phyloP scores from a whole-genome alignment of 345 rosid species.

The Eucalyptus urophylla region DNA sequence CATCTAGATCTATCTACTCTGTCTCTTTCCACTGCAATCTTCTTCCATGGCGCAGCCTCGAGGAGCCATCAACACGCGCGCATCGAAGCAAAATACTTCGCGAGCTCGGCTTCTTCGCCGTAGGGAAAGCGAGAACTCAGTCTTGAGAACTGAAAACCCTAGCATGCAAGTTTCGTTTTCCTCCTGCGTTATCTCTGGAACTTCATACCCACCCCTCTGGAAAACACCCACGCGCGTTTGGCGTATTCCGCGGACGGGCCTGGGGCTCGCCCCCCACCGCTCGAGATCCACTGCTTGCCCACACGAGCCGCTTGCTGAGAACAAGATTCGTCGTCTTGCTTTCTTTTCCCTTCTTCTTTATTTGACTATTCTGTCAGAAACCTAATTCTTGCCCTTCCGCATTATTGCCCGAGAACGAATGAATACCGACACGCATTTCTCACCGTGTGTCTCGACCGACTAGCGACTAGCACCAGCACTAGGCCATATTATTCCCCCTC shows the following conservation, averaged over 20 bases:
- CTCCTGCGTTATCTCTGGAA: not conserved
- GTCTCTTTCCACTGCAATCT: not conserved
- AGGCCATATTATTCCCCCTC: not conserved
- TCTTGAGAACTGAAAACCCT: not conserved
- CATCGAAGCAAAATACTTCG: not conserved
- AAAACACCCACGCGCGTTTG: not conserved
- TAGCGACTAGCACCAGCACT: not conserved
- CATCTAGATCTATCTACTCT: not conserved
- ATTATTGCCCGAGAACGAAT: not conserved
- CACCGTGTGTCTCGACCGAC: not conserved
- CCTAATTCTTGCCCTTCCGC: not conserved
- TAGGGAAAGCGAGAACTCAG: not conserved
- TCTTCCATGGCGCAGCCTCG: not conserved
- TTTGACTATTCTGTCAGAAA: not conserved
- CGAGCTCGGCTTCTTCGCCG: not conserved
- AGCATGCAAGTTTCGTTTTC: not conserved
- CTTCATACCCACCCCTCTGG: not conserved
- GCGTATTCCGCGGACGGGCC: not conserved
- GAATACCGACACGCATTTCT: not conserved
- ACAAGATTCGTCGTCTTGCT: not conserved
- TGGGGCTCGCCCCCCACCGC: not conserved
- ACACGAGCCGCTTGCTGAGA: not conserved
- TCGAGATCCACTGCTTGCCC: not conserved
- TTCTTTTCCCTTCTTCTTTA: not conserved
- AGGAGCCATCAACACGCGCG: not conserved